Evolutionary conservation across 2,329 filamentous ascomycete genomes (phyloP).

Genomic region (Fusarium sp.): DNA sequence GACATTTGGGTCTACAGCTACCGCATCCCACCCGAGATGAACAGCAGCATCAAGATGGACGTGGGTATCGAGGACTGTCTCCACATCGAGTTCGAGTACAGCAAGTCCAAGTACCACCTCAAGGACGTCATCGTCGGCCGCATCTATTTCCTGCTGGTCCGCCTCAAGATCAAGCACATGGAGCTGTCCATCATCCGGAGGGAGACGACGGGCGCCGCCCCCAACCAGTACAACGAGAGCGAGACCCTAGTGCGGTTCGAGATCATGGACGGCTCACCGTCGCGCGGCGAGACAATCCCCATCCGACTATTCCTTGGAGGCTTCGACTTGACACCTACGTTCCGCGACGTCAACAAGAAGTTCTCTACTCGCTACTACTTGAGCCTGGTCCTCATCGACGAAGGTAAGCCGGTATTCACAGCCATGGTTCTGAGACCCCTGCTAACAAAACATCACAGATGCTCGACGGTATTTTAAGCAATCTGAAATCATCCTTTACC

Average conservation of each 20-base stretch:
- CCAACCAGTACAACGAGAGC: slow-evolving; percentile 99
- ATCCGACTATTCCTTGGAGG: slow-evolving; percentile 97
- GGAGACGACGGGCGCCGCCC: slow-evolving; percentile 95
- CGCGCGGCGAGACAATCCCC: slow-evolving; percentile 92
- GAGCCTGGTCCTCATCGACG: slow-evolving; percentile 93
- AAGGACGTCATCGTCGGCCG: slow-evolving; percentile 99
- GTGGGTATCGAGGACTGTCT: slow-evolving; percentile 99
- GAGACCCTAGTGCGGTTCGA: slow-evolving; percentile 98
- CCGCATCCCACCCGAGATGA: slow-evolving; percentile 97
- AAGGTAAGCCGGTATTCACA: slow-evolving; percentile 69
- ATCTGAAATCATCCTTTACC: slow-evolving; percentile 96
- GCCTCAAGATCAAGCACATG: slow-evolving; percentile 99
- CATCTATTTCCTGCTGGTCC: slow-evolving; percentile 97
- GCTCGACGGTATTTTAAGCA: slow-evolving; percentile 99
- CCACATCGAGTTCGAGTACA: slow-evolving; percentile 99
- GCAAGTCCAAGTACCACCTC: slow-evolving; percentile 98
- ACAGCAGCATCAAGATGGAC: slow-evolving; percentile 99
- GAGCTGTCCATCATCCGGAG: slow-evolving; percentile 96
- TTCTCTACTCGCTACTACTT: slow-evolving; percentile 98
- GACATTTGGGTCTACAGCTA: slow-evolving; percentile 99
- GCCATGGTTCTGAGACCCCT: neutral
- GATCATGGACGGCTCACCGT: slow-evolving; percentile 99
- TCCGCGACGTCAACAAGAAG: slow-evolving; percentile 99
- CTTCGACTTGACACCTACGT: slow-evolving; percentile 97
- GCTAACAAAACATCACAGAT: slow-evolving; percentile 66